Evolutionary conservation across 75 land plant genomes (phyloP).

Genomic region (Picea sitchensis): DNA sequence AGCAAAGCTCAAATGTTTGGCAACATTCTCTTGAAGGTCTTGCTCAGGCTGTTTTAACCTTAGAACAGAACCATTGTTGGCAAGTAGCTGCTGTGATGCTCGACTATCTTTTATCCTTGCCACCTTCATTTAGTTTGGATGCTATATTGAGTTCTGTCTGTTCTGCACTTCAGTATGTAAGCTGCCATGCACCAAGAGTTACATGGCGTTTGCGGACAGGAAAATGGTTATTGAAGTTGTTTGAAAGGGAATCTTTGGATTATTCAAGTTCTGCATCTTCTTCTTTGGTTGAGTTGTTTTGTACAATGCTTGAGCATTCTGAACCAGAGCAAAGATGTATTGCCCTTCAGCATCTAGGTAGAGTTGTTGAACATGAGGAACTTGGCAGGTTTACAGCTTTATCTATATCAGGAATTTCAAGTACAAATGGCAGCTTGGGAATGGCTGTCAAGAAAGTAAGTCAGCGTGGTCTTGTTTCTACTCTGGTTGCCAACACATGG

Average conservation of each 20-base stretch:
- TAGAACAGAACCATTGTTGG: slow-evolving; percentile 68
- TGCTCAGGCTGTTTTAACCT: slow-evolving; percentile 21
- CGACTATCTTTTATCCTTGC: slow-evolving; percentile 67
- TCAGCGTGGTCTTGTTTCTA: slow-evolving; percentile 16
- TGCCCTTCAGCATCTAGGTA: slow-evolving; percentile 55
- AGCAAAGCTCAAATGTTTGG: slow-evolving; percentile 20
- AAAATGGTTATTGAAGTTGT: slow-evolving; percentile 61
- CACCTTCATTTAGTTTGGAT: slow-evolving; percentile 26
- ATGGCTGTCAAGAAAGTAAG: background rate
- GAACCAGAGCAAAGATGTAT: slow-evolving; percentile 82
- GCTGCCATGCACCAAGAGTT: slow-evolving; percentile 70
- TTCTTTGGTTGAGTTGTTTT: slow-evolving; percentile 53
- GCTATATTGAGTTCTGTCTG: slow-evolving; percentile 39
- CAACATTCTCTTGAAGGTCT: slow-evolving; percentile 42
- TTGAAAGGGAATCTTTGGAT: slow-evolving; percentile 27
- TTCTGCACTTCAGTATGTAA: slow-evolving; percentile 38
- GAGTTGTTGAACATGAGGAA: slow-evolving; percentile 37
- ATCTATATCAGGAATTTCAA: background rate
- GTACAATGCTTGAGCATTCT: slow-evolving; percentile 68
- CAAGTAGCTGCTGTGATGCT: slow-evolving; percentile 67
- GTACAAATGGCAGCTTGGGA: background rate
- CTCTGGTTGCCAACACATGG: slow-evolving; percentile 74
- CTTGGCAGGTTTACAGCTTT: slow-evolving; percentile 20
- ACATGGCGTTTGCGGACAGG: slow-evolving; percentile 65
- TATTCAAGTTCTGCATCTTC: slow-evolving; percentile 18